Evolutionary conservation across 306 rosid genomes (phyloP), one percentile per base, ranked within the genome.

Genomic region (Herpetospermum pedunculosum): DNA sequence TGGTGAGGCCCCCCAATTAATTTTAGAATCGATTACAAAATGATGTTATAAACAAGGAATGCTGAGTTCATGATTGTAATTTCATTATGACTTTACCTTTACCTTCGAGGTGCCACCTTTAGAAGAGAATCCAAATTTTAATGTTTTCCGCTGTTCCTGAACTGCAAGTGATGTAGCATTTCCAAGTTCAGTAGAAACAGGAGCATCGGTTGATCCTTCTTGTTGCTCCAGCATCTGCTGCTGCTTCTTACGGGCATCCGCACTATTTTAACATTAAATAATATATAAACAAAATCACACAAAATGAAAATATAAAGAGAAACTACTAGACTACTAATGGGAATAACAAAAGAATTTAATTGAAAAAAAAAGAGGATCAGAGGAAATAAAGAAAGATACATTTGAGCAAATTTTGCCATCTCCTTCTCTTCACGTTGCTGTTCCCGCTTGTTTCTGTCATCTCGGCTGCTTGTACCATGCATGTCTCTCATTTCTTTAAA

Each of bases 401-500:
- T 85, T 75, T 88, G 96, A 80, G 96, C 92, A 75, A 93, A 88
- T 85, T 90, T 88, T 3, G 93, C 93, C 86, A 90, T 82, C 81
- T 90, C 98, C 78, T 76, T 88, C 81, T 90, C 98, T 79, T 87
- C 90, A 52, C 96, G 98, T 80, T 93, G 97, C 81, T 84, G 92
- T 78, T 93, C 98, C 71, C 97, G 88, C 84, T 93, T 93, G 77
- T 86, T 87, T 81, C 98, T 84, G 78, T 90, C 98, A 73, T 93
- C 98, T 79, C 93, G 92, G 48, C 92, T 84, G 75, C 96, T 88
- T 34, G 87, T 18, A 55, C 98, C 98, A 52, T 90, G 98, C 97
- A 93, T 93, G 81, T 93, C 98, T 86, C 87, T 90, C 97, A 93
- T 93, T 81, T 93, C 86, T 78, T 93, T 93, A 84, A 90, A 93